These are phyloP conservation scores for Pythium insidiosum DNA, from an alignment of 352 stramenopile species.

Conservation along the genomic window DNA sequence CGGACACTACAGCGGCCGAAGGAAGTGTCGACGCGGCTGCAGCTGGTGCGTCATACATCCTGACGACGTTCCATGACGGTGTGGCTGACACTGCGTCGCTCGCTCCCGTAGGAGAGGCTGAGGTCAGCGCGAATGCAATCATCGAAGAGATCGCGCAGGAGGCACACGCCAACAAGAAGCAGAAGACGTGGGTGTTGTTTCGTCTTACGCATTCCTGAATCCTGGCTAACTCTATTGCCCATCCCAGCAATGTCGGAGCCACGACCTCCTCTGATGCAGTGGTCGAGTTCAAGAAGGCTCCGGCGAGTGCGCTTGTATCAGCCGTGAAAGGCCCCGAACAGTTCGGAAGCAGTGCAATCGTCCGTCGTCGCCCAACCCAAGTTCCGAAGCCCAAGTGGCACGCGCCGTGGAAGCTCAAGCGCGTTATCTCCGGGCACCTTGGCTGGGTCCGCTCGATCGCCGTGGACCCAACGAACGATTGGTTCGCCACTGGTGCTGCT, in stretches of 20 bases:
- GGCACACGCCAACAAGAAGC: slow-evolving; percentile 39
- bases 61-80: no score
- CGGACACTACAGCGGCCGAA: no score
- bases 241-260: background rate
- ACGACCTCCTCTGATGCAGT: slow-evolving; percentile 25
- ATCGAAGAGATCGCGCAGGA: slow-evolving; percentile 56
- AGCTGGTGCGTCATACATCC: no score
- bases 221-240: background rate
- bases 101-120: background rate
- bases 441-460: slow-evolving; percentile 97
- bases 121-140: slow-evolving; percentile 18
- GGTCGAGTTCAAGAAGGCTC: slow-evolving; percentile 56
- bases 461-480: slow-evolving; percentile 98
- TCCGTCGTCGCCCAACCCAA: slow-evolving; percentile 69
- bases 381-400: slow-evolving; percentile 98
- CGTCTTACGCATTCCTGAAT: background rate
- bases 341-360: slow-evolving; percentile 52
- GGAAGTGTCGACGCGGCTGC: no score
- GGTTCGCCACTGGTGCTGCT: slow-evolving; percentile 95
- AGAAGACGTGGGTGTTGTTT: slow-evolving; percentile 27
- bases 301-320: slow-evolving; percentile 15
- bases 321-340: slow-evolving; percentile 18
- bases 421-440: slow-evolving; percentile 93
- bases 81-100: no score
- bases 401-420: slow-evolving; percentile 97